Base-by-base conservation (phyloP, 2,329 filamentous ascomycete species). In the Cladophialophora immunda region DNA sequence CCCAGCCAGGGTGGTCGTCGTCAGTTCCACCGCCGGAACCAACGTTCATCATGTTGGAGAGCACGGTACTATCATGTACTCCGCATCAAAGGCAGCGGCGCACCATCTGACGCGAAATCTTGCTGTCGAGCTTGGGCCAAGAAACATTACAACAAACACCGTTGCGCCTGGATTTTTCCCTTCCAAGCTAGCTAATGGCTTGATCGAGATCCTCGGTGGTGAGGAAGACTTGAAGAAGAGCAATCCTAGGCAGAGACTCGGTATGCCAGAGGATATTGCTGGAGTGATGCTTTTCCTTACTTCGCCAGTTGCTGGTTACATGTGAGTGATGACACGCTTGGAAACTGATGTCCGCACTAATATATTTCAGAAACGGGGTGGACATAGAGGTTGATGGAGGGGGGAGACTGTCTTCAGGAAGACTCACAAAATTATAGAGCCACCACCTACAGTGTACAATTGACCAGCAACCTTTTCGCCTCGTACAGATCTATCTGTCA, bases 191-290 rank as follows among this genome's bases (percentile, higher is more conserved):
- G 66, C 68, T 13, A 58, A 58, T 22, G 55, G 55, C 45, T 54
- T 59, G 29, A 68, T 70, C 32, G 63, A 70, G 25, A 50, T 36
- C 19, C 58, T 66, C 22, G 68, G 68, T 9, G 68, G 68, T 3
- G 55, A 59, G n/a, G 68, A 66, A 17, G 36, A 55, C 6, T 45
- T 68, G 36, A 55, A 62, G 2, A 80, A 78, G 0, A 84, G 87
- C 2, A 88, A 90, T 67, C 91, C 91, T 8, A 74, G 92, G 71
- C 85, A 86, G 0, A 81, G 91, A 38, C 90, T 92, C 72, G 91
- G 91, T 0, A 74, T 79, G 70, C 85, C 91, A 0, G 91, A 94
- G 80, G 92, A 95, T 79, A 90, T 95, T 73, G 92, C 90, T 0
- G 92, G 89, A 0, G 84, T 86, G 0, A 92, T 90, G 75, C 78